Conservation (phyloP, 164 flowering plant genomes). For the Macadamia integrifolia region DNA sequence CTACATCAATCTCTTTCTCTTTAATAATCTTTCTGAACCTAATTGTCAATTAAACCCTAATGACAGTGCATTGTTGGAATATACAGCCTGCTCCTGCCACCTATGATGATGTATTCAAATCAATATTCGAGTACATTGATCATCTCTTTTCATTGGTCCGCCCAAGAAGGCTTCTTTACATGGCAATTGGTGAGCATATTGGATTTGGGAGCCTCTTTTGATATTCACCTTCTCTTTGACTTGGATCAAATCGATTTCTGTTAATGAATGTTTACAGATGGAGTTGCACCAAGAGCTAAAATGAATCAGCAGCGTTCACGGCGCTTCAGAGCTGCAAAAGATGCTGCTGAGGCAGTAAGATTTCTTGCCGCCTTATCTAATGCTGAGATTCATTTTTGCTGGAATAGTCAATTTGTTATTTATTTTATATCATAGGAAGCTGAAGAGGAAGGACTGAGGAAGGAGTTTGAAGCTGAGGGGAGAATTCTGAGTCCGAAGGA, state of each 20-base stretch:
- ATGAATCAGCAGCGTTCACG: constrained; percentile 98
- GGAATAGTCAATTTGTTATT: background rate
- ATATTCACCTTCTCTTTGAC: background rate
- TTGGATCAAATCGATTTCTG: background rate
- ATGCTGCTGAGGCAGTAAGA: constrained; percentile 92
- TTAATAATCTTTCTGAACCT: background rate
- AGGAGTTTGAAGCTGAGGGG: constrained; percentile 65
- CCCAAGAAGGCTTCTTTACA: constrained; percentile 86
- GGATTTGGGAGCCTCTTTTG: background rate
- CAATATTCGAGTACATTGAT: constrained; percentile 90
- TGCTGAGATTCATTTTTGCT: background rate
- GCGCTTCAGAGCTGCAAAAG: constrained; percentile 97
- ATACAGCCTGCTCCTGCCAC: constrained; percentile 90
- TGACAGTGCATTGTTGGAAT: constrained; percentile 3
- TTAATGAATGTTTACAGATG: constrained; percentile 46
- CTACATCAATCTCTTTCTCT: too few species aligned
- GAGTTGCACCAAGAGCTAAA: constrained; percentile 99
- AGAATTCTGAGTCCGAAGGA: constrained; percentile 38
- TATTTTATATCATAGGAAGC: constrained; percentile 53
- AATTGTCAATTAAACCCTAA: background rate
- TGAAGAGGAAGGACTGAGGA: constrained; percentile 74
- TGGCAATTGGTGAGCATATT: constrained; percentile 80
- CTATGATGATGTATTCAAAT: constrained; percentile 76
- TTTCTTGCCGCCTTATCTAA: constrained; percentile 11
- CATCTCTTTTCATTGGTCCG: constrained; percentile 83